Conservation (phyloP, 2,329 filamentous ascomycete genomes). For the Talaromyces marneffei region DNA sequence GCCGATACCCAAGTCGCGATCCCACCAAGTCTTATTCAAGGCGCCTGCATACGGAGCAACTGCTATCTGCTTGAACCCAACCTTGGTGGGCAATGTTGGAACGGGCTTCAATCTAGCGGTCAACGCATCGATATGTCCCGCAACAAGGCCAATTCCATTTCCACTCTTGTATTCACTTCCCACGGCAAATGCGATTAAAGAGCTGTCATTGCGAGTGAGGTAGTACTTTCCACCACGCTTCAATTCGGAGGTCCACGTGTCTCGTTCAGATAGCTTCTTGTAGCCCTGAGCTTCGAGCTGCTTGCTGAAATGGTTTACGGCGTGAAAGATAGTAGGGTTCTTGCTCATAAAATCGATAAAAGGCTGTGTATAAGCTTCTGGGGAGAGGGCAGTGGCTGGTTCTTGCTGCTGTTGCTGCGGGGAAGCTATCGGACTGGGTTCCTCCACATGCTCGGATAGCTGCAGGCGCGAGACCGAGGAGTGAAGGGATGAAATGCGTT, state of each 20-base stretch:
- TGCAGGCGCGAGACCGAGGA: slow-evolving; percentile 28
- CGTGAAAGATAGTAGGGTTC: slow-evolving; percentile 91
- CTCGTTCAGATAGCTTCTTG: slow-evolving; percentile 67
- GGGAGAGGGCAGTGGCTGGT: slow-evolving; percentile 20
- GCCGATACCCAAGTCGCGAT: slow-evolving; percentile 85
- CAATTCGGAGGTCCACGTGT: slow-evolving; percentile 68
- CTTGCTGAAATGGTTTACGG: slow-evolving; percentile 70
- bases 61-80: slow-evolving; percentile 81
- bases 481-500: slow-evolving; percentile 24
- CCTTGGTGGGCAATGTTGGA: slow-evolving; percentile 73
- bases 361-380: slow-evolving; percentile 68
- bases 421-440: slow-evolving; percentile 2
- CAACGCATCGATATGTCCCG: slow-evolving; percentile 86
- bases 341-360: slow-evolving; percentile 82
- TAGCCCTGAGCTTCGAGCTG: slow-evolving; percentile 70
- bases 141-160: slow-evolving; percentile 81
- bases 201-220: slow-evolving; percentile 75
- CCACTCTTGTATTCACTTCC: slow-evolving; percentile 75
- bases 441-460: slow-evolving; percentile 16
- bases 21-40: slow-evolving; percentile 91
- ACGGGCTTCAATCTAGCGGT: slow-evolving; percentile 89
- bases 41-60: slow-evolving; percentile 90
- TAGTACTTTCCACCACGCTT: slow-evolving; percentile 83
- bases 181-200: slow-evolving; percentile 77
- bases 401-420: slow-evolving; percentile 15